Evolutionary conservation across 768 basidiomycete genomes (phyloP), one percentile per base, ranked within the genome.

Genomic region (Mrakia gelida): DNA sequence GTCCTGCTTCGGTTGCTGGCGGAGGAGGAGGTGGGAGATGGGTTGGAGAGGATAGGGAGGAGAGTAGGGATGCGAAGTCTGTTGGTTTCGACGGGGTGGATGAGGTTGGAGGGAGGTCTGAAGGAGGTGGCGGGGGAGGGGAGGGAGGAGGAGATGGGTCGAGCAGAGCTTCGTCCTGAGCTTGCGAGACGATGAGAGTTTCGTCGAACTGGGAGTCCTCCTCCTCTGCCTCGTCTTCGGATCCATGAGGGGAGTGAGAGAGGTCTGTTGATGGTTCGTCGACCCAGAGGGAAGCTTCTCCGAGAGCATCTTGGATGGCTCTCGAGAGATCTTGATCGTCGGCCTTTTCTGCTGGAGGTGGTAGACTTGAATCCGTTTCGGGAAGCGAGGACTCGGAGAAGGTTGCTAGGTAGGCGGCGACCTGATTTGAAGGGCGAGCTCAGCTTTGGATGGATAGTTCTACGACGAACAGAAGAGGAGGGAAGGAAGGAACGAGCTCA

Each of bases 151-250:
- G 38, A n/a, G 67, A 41, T 18, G 67, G 38, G 21, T 34, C 16
- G 67, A 70, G 67, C 6, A 34, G 67, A n/a, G 38, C 67, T 43
- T 70, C 67, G 67, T 70, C 67, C 38, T 70, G 67, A 41, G 67
- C 67, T 21, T 34, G 34, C 21, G 32, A 34, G 67, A 70, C 21
- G 67, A 70, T 70, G 3, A 41, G 16, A 4, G 9, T n/a, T 15
- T 70, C 67, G 67, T 70, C 67, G 41, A 32, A 65, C 63, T 65
- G 63, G 38, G 32, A 65, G 63, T 65, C 63, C 63, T 65, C 63
- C 30, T 65, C 63, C 30, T 65, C 63, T 21, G 7, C 18, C 7
- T n/a, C 67, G 18, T 70, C 67, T 3, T 70, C 67, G 38, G 67
- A 70, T 41, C 38, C 67, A 6, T 6, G 18, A 21, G 38, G 38